A percentile compares a stretch with the other conserved stretches of the same genome.
phyloP scores from a whole-genome alignment of 139 green algal genomes.

The Micractinium sp. region DNA sequence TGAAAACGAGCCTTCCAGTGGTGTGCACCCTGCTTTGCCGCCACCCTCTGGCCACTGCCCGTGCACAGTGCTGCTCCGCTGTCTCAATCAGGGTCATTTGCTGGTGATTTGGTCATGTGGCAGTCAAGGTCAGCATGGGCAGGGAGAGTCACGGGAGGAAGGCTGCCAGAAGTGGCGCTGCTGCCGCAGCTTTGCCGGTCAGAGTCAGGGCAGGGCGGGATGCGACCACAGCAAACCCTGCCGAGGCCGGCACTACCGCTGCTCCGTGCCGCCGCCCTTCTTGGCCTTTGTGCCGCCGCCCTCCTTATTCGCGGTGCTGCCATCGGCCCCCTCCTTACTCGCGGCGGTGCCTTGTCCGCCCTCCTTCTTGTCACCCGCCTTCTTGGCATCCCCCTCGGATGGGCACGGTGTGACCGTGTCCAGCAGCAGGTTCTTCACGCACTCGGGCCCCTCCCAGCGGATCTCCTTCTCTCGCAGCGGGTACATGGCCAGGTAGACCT shows the following conservation, averaged over 20 bases:
- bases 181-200: neutral
- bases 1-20: too few relatives aligned
- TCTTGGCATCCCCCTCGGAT: neutral
- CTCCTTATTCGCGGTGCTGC: neutral
- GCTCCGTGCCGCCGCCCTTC: neutral
- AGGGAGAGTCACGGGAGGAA: too few relatives aligned
- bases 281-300: neutral
- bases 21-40: too few relatives aligned
- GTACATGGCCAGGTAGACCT: conserved; percentile 28
- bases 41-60: too few relatives aligned
- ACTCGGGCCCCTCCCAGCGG: conserved; percentile 21
- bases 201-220: neutral
- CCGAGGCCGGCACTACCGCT: neutral
- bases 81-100: too few relatives aligned
- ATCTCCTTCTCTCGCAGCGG: neutral
- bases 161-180: too few relatives aligned
- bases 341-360: too few relatives aligned
- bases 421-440: conserved; percentile 18
- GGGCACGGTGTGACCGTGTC: conserved; percentile 16
- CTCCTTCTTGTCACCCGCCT: neutral
- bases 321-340: neutral
- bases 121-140: too few relatives aligned
- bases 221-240: neutral
- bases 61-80: too few relatives aligned
- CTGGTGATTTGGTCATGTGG: too few relatives aligned